These are phyloP conservation scores for Beverwykella pulmonaria DNA, from an alignment of 495 filamentous ascomycete species.

Conservation along the genomic window DNA sequence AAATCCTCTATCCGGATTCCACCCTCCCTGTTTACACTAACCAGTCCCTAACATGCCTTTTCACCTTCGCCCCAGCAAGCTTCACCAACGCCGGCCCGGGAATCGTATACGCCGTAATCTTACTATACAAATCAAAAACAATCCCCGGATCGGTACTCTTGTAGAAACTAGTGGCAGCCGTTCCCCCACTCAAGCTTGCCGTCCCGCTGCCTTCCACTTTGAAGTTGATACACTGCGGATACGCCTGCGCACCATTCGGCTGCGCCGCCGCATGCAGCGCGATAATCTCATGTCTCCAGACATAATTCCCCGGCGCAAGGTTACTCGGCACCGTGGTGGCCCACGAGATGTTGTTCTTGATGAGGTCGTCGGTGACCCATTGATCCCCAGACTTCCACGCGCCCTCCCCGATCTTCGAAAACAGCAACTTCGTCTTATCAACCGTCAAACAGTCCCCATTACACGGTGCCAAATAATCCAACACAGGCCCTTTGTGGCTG, in stretches of 20 bases:
- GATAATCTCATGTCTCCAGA: slow-evolving; percentile 41
- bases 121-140: slow-evolving; percentile 33
- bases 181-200: slow-evolving; percentile 13
- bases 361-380: slow-evolving; percentile 35
- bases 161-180: slow-evolving; percentile 28
- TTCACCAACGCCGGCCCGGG: slow-evolving; percentile 40
- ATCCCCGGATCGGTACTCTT: slow-evolving; percentile 34
- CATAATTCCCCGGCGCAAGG: slow-evolving; percentile 38
- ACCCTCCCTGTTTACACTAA: neutral
- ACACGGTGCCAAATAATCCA: slow-evolving; percentile 39
- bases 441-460: slow-evolving; percentile 31
- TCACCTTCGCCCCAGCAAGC: no score
- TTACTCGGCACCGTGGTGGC: slow-evolving; percentile 26
- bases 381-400: slow-evolving; percentile 31
- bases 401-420: slow-evolving; percentile 49
- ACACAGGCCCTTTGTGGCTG: slow-evolving; percentile 32
- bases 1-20: neutral
- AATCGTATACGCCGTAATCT: slow-evolving; percentile 40
- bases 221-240: slow-evolving; percentile 42
- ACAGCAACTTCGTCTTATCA: slow-evolving; percentile 44
- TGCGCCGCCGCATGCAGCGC: slow-evolving; percentile 34
- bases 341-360: slow-evolving; percentile 40
- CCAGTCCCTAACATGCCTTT: slow-evolving; percentile 20
- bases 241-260: slow-evolving; percentile 38
- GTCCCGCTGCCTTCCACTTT: slow-evolving; percentile 29